These are phyloP conservation scores for Oryza meridionalis DNA, from an alignment of 176 grass and related monocot genomes.

Conservation along the genomic window DNA sequence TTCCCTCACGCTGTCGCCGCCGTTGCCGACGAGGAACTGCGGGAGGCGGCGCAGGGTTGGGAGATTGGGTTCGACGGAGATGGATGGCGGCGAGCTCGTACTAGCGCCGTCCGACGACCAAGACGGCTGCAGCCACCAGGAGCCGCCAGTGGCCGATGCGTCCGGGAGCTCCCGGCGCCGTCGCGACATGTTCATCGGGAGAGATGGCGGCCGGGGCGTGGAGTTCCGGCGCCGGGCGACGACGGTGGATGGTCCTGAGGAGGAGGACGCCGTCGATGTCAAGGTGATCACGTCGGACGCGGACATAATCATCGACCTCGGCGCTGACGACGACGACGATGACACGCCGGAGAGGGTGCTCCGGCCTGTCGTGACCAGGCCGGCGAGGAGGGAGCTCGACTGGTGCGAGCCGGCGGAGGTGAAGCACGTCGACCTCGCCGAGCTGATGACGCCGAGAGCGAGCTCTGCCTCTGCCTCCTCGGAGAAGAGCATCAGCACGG, in stretches of 20 bases:
- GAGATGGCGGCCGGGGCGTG: not conserved
- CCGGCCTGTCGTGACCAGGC: slow-evolving; percentile 58
- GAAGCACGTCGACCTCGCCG: not conserved
- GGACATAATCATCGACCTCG: slow-evolving; percentile 61
- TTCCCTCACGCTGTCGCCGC: slow-evolving; percentile 18
- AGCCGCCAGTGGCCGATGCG: not conserved
- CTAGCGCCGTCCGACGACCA: not conserved
- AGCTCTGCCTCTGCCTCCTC: slow-evolving; percentile 22
- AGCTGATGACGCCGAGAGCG: not conserved
- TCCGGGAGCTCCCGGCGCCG: not conserved
- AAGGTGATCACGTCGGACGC: slow-evolving; percentile 49
- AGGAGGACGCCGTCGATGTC: not conserved
- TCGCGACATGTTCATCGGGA: slow-evolving; percentile 39
- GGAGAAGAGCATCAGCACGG: slow-evolving; percentile 27
- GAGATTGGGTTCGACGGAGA: not conserved
- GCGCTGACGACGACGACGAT: slow-evolving; percentile 15
- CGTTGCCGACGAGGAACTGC: slow-evolving; percentile 19
- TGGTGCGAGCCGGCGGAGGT: not conserved
- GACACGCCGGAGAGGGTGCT: slow-evolving; percentile 35
- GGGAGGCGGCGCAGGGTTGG: slow-evolving; percentile 43
- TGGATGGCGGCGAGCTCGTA: not conserved
- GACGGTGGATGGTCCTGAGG: not conserved
- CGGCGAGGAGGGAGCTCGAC: slow-evolving; percentile 17
- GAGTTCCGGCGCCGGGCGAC: not conserved
- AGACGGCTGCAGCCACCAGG: not conserved